Conservation (phyloP, 192 early-diverging fungal genomes). For the Diversispora epigaea region DNA sequence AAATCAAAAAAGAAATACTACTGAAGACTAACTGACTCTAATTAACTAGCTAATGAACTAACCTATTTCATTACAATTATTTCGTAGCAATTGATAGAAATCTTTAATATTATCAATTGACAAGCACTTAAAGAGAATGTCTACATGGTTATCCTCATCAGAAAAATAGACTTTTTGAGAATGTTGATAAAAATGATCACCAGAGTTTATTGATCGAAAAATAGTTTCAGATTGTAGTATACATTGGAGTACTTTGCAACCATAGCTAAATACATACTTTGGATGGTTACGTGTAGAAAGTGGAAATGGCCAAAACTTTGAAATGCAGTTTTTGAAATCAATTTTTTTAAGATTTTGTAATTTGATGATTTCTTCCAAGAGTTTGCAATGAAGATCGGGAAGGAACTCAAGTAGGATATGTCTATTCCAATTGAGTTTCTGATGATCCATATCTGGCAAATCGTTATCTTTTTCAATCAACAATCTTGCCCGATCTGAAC, state of each 20-base stretch:
- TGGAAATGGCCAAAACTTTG: constrained; percentile 22
- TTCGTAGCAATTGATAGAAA: not conserved
- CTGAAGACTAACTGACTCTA: no score
- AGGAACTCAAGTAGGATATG: constrained; percentile 13
- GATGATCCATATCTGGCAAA: not conserved
- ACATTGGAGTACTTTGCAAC: constrained; percentile 2
- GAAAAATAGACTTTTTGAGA: not conserved
- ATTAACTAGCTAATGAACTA: not conserved
- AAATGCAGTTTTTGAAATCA: not conserved
- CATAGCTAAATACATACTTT: constrained; percentile 1
- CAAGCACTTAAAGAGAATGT: not conserved
- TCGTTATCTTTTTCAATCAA: not conserved
- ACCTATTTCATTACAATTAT: not conserved
- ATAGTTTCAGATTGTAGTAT: not conserved
- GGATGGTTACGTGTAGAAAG: not conserved
- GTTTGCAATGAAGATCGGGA: not conserved
- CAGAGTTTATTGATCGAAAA: not conserved
- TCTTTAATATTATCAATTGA: not conserved
- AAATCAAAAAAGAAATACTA: no score
- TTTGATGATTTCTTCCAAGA: not conserved
- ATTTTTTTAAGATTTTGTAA: not conserved
- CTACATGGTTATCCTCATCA: not conserved
- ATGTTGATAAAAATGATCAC: not conserved
- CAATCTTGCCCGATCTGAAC: constrained; percentile 17
- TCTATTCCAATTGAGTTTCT: constrained; percentile 19